Evolutionary conservation across 202 grass and related monocot genomes (phyloP).

Genomic region (Schoenoplectus tabernaemontani): DNA sequence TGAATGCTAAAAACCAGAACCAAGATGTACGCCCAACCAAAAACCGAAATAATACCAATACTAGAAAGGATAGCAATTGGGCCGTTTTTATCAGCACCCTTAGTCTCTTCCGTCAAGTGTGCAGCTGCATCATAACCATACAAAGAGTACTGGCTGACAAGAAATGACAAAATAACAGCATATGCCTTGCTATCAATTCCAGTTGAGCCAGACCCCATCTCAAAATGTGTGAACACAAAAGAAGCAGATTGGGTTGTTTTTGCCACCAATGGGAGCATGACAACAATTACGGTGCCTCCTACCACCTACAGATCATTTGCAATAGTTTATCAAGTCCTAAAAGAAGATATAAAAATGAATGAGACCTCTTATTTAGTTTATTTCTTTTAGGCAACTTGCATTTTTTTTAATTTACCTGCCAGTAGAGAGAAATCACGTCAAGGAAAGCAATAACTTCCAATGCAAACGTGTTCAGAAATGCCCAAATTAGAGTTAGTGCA

Average conservation of each 20-base stretch:
- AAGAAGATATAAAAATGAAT: not conserved
- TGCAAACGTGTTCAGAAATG: slow-evolving; percentile 93
- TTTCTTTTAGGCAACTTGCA: not conserved
- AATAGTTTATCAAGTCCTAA: not conserved
- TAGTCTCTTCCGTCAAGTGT: slow-evolving; percentile 96
- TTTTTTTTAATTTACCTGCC: slow-evolving; percentile 48
- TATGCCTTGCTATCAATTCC: slow-evolving; percentile 65
- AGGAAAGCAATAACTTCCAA: slow-evolving; percentile 87
- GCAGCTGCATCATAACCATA: slow-evolving; percentile 95
- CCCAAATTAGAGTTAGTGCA: slow-evolving; percentile 72
- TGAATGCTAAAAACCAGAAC: slow-evolving; percentile 98
- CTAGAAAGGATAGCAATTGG: slow-evolving; percentile 94
- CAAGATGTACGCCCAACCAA: slow-evolving; percentile 96
- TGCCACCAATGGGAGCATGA: slow-evolving; percentile 75
- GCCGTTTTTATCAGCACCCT: slow-evolving; percentile 81
- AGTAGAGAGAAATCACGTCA: slow-evolving; percentile 97
- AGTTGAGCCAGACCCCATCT: slow-evolving; percentile 50
- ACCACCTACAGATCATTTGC: slow-evolving; percentile 41
- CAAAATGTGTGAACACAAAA: slow-evolving; percentile 80
- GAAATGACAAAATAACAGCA: slow-evolving; percentile 63
- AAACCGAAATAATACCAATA: slow-evolving; percentile 90
- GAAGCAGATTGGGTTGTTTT: slow-evolving; percentile 71
- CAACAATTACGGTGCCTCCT: slow-evolving; percentile 67
- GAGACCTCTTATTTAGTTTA: not conserved
- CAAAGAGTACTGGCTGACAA: slow-evolving; percentile 95